A percentile compares a stretch with the other conserved stretches of the same genome.
These are phyloP conservation scores for Gymnopilus junonius DNA, from an alignment of 768 basidiomycete species.

Conservation along the genomic window DNA sequence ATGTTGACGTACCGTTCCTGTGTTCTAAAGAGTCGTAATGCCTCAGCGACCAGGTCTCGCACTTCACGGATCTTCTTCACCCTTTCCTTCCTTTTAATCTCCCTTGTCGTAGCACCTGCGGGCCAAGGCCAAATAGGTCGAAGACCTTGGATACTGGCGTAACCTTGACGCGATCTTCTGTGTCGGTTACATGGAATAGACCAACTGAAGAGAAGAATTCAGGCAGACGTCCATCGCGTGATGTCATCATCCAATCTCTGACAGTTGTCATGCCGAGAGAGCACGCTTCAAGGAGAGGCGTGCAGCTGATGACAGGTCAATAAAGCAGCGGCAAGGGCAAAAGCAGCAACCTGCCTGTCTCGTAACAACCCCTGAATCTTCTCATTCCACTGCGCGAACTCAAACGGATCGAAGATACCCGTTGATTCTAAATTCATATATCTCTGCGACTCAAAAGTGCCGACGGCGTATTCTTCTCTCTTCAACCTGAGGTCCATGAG, in stretches of 20 bases:
- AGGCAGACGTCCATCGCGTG: slow-evolving; percentile 33
- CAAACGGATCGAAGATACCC: slow-evolving; percentile 52
- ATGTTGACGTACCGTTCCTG: slow-evolving; percentile 50
- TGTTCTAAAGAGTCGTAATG: slow-evolving; percentile 50
- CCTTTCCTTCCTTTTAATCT: slow-evolving; percentile 32
- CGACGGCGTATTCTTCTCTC: slow-evolving; percentile 59
- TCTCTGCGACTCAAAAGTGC: slow-evolving; percentile 73
- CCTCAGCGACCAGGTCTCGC: slow-evolving; percentile 37
- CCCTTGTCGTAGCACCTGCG: slow-evolving; percentile 12
- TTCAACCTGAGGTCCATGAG: slow-evolving; percentile 32
- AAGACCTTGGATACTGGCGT: slow-evolving; percentile 38
- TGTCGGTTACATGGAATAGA: not conserved
- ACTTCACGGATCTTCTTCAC: slow-evolving; percentile 45
- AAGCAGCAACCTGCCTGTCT: slow-evolving; percentile 38
- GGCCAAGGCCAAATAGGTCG: slow-evolving; percentile 23
- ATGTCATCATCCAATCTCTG: slow-evolving; percentile 53
- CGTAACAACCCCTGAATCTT: slow-evolving; percentile 50
- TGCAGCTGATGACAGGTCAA: slow-evolving; percentile 40
- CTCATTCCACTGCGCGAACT: slow-evolving; percentile 41
- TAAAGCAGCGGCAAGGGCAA: not conserved
- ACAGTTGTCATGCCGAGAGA: slow-evolving; percentile 43
- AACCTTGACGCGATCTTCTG: too few species aligned
- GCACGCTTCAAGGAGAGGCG: slow-evolving; percentile 54
- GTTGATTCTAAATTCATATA: slow-evolving; percentile 71
- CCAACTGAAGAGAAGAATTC: not conserved